These are phyloP conservation scores for Fermentozyma sake DNA, from an alignment of 1,139 yeast species.

Conservation along the genomic window DNA sequence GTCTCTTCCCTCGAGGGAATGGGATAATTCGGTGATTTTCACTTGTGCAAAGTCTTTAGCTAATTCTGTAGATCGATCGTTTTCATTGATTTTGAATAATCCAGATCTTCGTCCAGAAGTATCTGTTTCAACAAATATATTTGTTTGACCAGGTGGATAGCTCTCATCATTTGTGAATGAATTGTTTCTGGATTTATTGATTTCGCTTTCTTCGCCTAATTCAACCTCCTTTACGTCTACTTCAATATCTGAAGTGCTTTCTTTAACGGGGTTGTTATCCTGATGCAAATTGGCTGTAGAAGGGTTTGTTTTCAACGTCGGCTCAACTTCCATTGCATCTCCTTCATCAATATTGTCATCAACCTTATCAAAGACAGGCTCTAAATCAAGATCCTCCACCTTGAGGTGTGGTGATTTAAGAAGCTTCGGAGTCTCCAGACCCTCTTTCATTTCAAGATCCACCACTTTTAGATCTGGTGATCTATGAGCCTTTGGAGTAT, in stretches of 20 bases:
- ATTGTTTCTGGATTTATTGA: too few species aligned
- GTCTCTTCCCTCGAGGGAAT: constrained; percentile 7
- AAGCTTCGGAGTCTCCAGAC: constrained; percentile 1
- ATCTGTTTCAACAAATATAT: constrained; percentile 12
- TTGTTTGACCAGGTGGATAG: constrained; percentile 3
- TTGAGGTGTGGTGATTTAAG: constrained; percentile 3
- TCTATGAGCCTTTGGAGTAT: too few species aligned
- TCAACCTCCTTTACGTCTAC: constrained; percentile 3
- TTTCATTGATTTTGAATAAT: constrained; percentile 14
- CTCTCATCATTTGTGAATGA: background rate
- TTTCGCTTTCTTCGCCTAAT: too few species aligned
- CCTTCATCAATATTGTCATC: constrained; percentile 9
- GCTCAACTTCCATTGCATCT: constrained; percentile 6
- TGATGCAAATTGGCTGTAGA: too few species aligned
- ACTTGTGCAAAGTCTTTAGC: constrained; percentile 39
- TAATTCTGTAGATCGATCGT: constrained; percentile 22
- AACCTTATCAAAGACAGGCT: constrained; percentile 9
- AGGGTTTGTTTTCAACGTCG: too few species aligned
- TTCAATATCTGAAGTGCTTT: too few species aligned
- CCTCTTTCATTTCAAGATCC: background rate
- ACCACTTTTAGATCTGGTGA: constrained; percentile 4
- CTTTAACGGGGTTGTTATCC: too few species aligned
- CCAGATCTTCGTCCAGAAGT: constrained; percentile 9
- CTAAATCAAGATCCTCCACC: constrained; percentile 5
- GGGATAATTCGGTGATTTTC: constrained; percentile 17